These are phyloP conservation scores for Hygrophorus pudorinus DNA, from an alignment of 768 basidiomycete genomes.

Conservation along the genomic window DNA sequence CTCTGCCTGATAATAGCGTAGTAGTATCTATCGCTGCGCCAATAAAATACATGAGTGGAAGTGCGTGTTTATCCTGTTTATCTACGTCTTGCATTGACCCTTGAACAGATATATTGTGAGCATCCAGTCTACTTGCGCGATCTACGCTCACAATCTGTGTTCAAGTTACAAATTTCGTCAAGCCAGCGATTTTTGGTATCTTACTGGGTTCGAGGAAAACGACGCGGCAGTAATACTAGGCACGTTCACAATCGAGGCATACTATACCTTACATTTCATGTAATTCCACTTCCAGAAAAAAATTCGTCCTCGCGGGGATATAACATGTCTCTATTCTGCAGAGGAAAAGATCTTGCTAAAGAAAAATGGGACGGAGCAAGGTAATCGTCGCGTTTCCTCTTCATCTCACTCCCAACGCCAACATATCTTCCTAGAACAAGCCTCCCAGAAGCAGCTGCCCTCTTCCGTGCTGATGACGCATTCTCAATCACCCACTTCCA, in stretches of 20 bases:
- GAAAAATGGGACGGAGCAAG: conserved; percentile 92
- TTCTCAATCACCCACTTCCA: conserved; percentile 45
- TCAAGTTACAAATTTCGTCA: conserved; percentile 91
- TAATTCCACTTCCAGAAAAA: conserved; percentile 42
- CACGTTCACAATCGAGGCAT: conserved; percentile 18
- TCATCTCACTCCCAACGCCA: neutral
- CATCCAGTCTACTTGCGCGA: conserved; percentile 3
- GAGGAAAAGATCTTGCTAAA: conserved; percentile 60
- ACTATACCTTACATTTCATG: neutral
- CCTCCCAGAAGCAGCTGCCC: conserved; percentile 45
- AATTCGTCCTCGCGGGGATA: conserved; percentile 63
- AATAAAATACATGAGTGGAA: conserved; percentile 78
- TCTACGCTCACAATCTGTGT: conserved; percentile 4
- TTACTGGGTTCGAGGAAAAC: conserved; percentile 93
- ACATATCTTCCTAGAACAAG: conserved; percentile 39
- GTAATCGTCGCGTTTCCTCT: conserved; percentile 18
- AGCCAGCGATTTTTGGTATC: conserved; percentile 87
- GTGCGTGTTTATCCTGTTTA: conserved; percentile 32
- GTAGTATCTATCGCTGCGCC: conserved; percentile 74
- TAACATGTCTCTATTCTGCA: conserved; percentile 76
- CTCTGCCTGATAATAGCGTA: conserved; percentile 59
- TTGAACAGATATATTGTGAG: conserved; percentile 66
- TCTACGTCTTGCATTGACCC: conserved; percentile 5
- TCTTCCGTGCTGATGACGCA: conserved; percentile 78
- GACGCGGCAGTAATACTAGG: conserved; percentile 83